Evolutionary conservation across 768 basidiomycete genomes (phyloP), one percentile per base, ranked within the genome.

Genomic region (Tulasnella calospora): DNA sequence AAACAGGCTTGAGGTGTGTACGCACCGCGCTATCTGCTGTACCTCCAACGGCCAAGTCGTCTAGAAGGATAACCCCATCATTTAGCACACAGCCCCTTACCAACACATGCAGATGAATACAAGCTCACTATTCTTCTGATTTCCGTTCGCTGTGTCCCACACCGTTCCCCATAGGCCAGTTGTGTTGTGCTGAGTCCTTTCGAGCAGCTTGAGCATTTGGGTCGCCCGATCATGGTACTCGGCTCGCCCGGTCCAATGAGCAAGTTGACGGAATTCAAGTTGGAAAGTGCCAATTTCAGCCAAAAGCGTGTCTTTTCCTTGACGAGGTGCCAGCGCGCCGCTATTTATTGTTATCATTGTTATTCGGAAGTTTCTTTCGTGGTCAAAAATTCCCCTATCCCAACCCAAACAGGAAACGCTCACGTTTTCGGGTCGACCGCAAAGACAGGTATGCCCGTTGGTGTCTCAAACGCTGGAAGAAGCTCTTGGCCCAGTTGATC

Each of bases 261-360:
- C 92, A 1, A 96, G 88, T 81, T 95, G 95, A 77, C 91, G 88
- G 83, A 94, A 93, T 83, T 97, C 96, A 73, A 97, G 83, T 82
- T 96, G 94, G 77, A 92, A 86, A 67, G 89, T 93, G 4, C 90
- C 93, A 57, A 95, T 90, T 83, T 98, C 95, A 0, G 95, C 93
- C 12, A 84, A 80, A 55, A 83, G 12, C 21, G 86, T 84, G 82
- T 85, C 87, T 30, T 89, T 88, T 73, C 81, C 78, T 79, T 86
- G 70, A 81, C 87, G 74, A 73, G 85, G 85, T 71, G 84, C 85
- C 5, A 19, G 46, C 79, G 85, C 85, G 0, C 84, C 81, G 10
- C 85, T n/a, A n/a, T n/a, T n/a, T 82, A 2, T 83, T 79, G 79
- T 0, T 82, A 5, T 75, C 7, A n/a, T 5, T 38, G 15, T 21